Base-by-base conservation (phyloP, 2,329 filamentous ascomycete species). In the Fusarium vanettenii region DNA sequence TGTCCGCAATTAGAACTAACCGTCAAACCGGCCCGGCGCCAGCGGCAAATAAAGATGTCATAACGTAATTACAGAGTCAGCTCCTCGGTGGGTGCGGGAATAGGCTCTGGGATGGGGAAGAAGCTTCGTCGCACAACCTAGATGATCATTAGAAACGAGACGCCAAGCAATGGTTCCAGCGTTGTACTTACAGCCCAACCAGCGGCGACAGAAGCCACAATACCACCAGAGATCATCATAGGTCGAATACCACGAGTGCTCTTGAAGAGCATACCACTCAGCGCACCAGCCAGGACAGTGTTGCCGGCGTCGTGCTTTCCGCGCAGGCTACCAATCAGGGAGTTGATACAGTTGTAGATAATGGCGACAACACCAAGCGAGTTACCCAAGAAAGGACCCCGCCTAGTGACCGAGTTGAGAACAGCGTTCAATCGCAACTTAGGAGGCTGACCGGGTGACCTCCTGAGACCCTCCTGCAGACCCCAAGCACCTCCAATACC, bases 231-330 rank as follows among this genome's bases (percentile, higher is more conserved):
- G 80, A 98, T 97, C 87, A 97, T 88, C 95, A 98, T 98, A 37
- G 95, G 95, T 84, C 94, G 90, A 71, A 97, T 74, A 7, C 97
- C 97, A 80, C 94, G 90, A 59, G 97, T 98, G 84, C 95, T 97
- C 89, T 98, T 98, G 87, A 99, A 99, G 16, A 99, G 83, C 89
- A 96, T 95, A 68, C 97, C 97, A 81, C 95, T 97, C 78, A 99
- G 83, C 2, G 89, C 93, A 75, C 97, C 97, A 6, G 97, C 96
- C 22, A 90, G 85, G 64, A 99, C 90, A 73, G 95, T 97, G 87
- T 99, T 99, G 68, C 92, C 90, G 4, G 95, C 90, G 83, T 99
- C 97, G 79, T 98, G 95, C 86, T 95, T 94, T 73, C 95, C 95
- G 71, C 95, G 89, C 74, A 92, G 83, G 79, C 93, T 92, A 43